Conservation (phyloP, 306 rosid genomes). For the Trichosanthes truncata region DNA sequence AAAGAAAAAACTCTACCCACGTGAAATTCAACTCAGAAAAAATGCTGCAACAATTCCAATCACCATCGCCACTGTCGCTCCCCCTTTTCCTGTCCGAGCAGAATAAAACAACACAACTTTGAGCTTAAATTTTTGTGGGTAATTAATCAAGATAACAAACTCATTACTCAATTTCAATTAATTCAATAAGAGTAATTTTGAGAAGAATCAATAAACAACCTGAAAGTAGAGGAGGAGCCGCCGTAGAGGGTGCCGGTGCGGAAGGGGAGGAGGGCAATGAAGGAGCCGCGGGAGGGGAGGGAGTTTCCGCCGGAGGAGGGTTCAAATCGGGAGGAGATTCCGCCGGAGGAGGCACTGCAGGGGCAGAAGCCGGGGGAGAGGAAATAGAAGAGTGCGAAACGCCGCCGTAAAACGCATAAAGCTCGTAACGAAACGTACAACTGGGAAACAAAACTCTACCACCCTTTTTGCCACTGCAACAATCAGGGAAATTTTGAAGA, state of each 20-base stretch:
- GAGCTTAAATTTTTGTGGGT: not conserved
- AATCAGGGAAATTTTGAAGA: not conserved
- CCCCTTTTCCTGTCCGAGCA: not conserved
- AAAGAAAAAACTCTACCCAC: not conserved
- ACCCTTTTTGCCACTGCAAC: not conserved
- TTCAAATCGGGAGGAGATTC: not conserved
- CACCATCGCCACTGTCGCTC: not conserved
- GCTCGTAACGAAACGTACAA: constrained; percentile 3
- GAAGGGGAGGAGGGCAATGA: not conserved
- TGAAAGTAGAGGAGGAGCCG: not conserved
- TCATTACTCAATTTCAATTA: not conserved
- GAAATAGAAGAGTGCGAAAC: not conserved
- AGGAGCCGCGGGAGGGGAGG: not conserved
- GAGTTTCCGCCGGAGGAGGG: not conserved
- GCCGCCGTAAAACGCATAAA: not conserved
- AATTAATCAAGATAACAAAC: not conserved
- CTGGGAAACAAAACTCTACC: not conserved
- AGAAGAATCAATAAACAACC: not conserved
- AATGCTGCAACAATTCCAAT: not conserved
- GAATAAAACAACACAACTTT: not conserved
- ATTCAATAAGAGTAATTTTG: not conserved
- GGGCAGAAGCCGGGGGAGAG: not conserved
- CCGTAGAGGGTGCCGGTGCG: not conserved
- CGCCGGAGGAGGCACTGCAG: not conserved
- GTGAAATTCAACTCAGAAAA: not conserved